These are phyloP conservation scores for Aspergillus biplanus DNA, from an alignment of 495 filamentous ascomycete species.

Conservation along the genomic window DNA sequence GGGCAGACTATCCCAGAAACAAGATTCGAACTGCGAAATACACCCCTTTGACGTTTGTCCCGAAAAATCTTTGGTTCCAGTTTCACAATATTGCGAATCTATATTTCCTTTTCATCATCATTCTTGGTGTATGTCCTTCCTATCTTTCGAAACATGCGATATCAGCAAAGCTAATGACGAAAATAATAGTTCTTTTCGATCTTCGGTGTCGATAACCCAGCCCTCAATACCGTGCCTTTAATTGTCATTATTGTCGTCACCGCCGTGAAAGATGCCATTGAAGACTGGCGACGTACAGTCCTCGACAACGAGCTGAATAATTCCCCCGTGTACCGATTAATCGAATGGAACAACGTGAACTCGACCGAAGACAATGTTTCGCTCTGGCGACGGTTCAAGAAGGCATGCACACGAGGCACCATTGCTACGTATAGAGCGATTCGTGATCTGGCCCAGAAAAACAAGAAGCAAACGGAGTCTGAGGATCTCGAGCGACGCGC, in stretches of 20 bases:
- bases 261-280: conserved; percentile 93
- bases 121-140: conserved; percentile 69
- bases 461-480: conserved; percentile 43
- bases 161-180: conserved; percentile 5
- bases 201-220: conserved; percentile 91
- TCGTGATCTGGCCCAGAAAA: conserved; percentile 42
- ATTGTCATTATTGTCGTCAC: conserved; percentile 95
- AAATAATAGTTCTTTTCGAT: conserved; percentile 85
- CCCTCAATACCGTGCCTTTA: conserved; percentile 84
- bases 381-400: conserved; percentile 88
- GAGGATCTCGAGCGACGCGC: conserved; percentile 54
- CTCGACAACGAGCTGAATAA: conserved; percentile 97
- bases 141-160: background rate
- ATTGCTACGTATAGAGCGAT: conserved; percentile 59
- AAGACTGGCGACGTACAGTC: conserved; percentile 92
- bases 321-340: conserved; percentile 85
- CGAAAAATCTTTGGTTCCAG: conserved; percentile 95
- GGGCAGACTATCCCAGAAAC: conserved; percentile 76
- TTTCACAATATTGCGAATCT: conserved; percentile 99
- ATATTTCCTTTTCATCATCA: conserved; percentile 96
- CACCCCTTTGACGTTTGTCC: conserved; percentile 93
- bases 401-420: conserved; percentile 73
- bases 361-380: conserved; percentile 84
- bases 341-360: conserved; percentile 93
- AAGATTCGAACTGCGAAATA: conserved; percentile 99